Base-by-base conservation (phyloP, 495 filamentous ascomycete species). In the Oidiodendron maius region DNA sequence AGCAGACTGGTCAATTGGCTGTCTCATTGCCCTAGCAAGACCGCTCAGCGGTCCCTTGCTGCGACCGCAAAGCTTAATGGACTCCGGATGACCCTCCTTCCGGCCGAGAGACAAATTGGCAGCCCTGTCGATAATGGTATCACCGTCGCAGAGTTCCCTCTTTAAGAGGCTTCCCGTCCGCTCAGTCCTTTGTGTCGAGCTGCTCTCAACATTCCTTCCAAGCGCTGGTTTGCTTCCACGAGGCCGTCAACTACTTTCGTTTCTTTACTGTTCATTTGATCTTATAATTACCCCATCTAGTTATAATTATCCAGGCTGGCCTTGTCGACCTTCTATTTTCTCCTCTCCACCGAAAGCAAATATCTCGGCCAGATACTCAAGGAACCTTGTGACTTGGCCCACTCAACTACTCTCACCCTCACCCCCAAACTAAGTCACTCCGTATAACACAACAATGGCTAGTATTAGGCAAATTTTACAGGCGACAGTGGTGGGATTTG, bases 151-250 rank as follows among this genome's bases (percentile, higher is more conserved):
- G 24, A 43, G 39, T 21, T 40, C 41, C 18, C 44, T 42, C 30
- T 51, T 61, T 53, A 55, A 47, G 48, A 51, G 18, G 42, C 38
- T 34, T 28, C 43, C 53, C 48, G 38, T 56, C 54, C 47, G 36
- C 42, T 47, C 53, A 44, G 44, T 46, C 46, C 34, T 13, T 43
- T 21, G 10, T 28, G 2, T 43, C 48, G 34, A 32, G 34, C 12
- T 49, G 24, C 34, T 42, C 36, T 40, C 25, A 35, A 60, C 66
- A 63, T 66, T 64, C 64, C 55, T 60, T 65, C n/a, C 51, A 74
- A 78, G 73, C 75, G 67, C 73, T 71, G 73, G 73, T 76, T 70
- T 78, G 75, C 74, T 78, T 71, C 73, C 60, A 61, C 48, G 40
- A 48, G 46, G 35, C 32, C 47, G 50, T 61, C 64, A 60, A 64